A percentile compares a stretch with the other conserved stretches of the same genome.
Conservation (phyloP, 495 filamentous ascomycete genomes). For the Xylaria longipes region DNA sequence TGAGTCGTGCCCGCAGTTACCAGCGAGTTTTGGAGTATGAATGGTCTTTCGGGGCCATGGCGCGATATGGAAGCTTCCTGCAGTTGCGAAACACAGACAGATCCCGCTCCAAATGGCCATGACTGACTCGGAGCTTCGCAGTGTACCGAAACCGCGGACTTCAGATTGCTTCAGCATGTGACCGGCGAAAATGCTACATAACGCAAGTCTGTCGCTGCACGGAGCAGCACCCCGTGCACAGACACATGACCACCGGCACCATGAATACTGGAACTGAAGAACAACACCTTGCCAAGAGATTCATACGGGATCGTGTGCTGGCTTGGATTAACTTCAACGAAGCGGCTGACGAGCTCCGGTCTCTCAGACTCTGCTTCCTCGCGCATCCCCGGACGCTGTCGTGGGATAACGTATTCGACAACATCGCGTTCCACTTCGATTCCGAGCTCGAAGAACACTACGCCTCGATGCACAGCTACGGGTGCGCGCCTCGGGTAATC, state of each 20-base stretch:
- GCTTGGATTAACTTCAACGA: constrained; percentile 31
- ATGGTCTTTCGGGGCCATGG: not conserved
- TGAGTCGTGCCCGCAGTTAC: not conserved
- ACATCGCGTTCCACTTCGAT: constrained; percentile 30
- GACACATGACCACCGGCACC: not conserved
- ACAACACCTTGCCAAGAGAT: not conserved
- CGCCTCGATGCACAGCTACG: not conserved
- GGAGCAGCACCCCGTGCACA: not conserved
- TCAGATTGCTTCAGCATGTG: constrained; percentile 32
- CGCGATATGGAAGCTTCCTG: not conserved
- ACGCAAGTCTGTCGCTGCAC: constrained; percentile 28
- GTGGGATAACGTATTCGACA: constrained; percentile 7
- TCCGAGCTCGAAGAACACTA: constrained; percentile 22
- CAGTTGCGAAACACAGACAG: not conserved
- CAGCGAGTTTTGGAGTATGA: not conserved
- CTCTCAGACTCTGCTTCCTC: constrained; percentile 25
- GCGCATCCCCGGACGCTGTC: constrained; percentile 29
- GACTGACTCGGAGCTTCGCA: not conserved
- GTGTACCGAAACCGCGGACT: constrained; percentile 29
- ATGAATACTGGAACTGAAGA: not conserved
- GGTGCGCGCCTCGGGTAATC: not conserved
- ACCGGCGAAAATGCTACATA: constrained; percentile 25
- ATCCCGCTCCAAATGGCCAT: not conserved
- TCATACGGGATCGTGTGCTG: constrained; percentile 24
- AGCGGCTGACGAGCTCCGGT: constrained; percentile 19